These are phyloP conservation scores for Delonix regia DNA, from an alignment of 306 rosid genomes.

Conservation along the genomic window DNA sequence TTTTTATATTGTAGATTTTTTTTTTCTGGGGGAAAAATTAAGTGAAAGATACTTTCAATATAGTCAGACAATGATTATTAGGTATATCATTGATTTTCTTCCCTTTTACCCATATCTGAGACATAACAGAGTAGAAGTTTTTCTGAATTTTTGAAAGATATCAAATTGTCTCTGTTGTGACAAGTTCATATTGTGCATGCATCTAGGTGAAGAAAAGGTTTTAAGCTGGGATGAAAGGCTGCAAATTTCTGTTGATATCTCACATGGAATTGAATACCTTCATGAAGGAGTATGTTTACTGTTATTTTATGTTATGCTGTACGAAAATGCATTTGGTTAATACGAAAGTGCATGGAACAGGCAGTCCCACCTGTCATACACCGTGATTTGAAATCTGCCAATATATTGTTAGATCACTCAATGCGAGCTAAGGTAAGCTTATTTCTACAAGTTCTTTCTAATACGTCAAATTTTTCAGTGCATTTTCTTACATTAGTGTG, in stretches of 20 bases:
- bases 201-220: conserved; percentile 57
- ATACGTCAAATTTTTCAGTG: background rate
- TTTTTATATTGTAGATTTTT: background rate
- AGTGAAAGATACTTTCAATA: background rate
- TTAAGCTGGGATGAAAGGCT: conserved; percentile 83
- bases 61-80: conserved; percentile 1
- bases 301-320: background rate
- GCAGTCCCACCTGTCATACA: conserved; percentile 81
- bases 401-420: conserved; percentile 68
- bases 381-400: conserved; percentile 83
- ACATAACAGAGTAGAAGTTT: background rate
- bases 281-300: conserved; percentile 74
- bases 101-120: conserved; percentile 1
- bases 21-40: background rate
- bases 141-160: background rate
- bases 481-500: background rate
- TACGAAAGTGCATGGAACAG: conserved; percentile 52
- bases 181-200: conserved; percentile 38
- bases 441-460: conserved; percentile 20
- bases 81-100: background rate
- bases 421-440: conserved; percentile 79
- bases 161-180: conserved; percentile 14
- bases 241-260: conserved; percentile 75
- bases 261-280: conserved; percentile 83
- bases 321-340: conserved; percentile 27